Percentiles rank a stretch among this genome's conserved stretches.
Conservation (phyloP, 805 yeast species). For the Candida insectorum region DNA sequence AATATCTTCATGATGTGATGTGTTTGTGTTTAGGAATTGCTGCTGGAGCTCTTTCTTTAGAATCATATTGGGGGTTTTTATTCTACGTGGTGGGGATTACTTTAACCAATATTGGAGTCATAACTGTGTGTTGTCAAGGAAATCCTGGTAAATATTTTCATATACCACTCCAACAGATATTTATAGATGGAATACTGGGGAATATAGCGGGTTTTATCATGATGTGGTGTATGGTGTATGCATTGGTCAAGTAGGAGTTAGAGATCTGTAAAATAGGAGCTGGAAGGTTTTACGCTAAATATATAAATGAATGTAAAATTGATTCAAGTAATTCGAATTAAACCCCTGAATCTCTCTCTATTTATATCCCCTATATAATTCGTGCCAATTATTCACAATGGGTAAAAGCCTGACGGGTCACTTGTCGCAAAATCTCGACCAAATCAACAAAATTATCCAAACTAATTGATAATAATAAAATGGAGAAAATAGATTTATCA, state of each 20-base stretch:
- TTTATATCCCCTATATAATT: no score
- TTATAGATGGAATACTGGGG: constrained; percentile 27
- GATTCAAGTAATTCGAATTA: background rate
- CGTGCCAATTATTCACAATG: no score
- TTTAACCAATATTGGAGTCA: constrained; percentile 27
- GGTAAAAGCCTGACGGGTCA: no score
- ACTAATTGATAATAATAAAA: no score
- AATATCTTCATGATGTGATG: constrained; percentile 35
- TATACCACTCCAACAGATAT: constrained; percentile 30
- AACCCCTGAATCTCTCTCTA: no score
- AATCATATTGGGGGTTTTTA: constrained; percentile 31
- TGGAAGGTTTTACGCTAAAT: background rate
- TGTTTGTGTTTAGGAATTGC: constrained; percentile 37
- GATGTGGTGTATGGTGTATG: constrained; percentile 49
- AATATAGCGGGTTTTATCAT: constrained; percentile 39
- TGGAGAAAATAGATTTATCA: constrained; percentile 59
- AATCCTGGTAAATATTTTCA: constrained; percentile 22
- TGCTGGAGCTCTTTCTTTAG: constrained; percentile 38
- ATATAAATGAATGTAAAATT: background rate
- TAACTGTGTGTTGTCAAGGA: constrained; percentile 29
- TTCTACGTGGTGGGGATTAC: constrained; percentile 33
- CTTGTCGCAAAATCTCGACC: no score
- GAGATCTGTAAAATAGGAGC: background rate
- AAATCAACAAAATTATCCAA: no score
- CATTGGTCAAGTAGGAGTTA: constrained; percentile 27